These are phyloP conservation scores for Boletus vermiculosoides DNA, from an alignment of 768 basidiomycete species.

Conservation along the genomic window DNA sequence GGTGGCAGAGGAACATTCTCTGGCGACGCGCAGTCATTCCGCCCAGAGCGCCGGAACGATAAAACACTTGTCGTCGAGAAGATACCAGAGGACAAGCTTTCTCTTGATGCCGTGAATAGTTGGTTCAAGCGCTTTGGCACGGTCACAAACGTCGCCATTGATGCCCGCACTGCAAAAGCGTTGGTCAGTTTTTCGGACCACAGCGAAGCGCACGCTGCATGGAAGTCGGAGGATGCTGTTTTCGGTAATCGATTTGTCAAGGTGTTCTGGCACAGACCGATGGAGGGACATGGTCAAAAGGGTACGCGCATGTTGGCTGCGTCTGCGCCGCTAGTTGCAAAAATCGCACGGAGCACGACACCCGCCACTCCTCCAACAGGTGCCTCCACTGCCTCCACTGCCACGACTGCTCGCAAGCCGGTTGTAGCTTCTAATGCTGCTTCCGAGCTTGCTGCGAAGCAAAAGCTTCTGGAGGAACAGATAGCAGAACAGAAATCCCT, in stretches of 20 bases:
- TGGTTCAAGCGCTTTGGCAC: slow-evolving; percentile 94
- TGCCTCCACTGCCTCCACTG: slow-evolving; percentile 24
- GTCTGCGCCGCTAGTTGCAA: slow-evolving; percentile 73
- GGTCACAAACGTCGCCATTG: slow-evolving; percentile 90
- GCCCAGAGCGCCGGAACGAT: slow-evolving; percentile 63
- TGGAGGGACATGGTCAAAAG: slow-evolving; percentile 84
- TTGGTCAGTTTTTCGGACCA: slow-evolving; percentile 85
- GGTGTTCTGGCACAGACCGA: slow-evolving; percentile 91
- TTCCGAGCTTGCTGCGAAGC: slow-evolving; percentile 66
- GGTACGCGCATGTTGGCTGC: slow-evolving; percentile 80
- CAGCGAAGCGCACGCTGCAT: slow-evolving; percentile 81
- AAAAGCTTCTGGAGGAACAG: slow-evolving; percentile 73
- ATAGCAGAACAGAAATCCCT: slow-evolving; percentile 88
- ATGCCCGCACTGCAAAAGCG: slow-evolving; percentile 70
- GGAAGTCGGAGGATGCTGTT: slow-evolving; percentile 93
- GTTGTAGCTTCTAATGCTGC: slow-evolving; percentile 36
- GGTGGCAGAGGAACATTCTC: slow-evolving; percentile 57
- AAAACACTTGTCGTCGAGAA: slow-evolving; percentile 92
- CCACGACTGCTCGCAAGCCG: slow-evolving; percentile 38
- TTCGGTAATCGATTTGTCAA: slow-evolving; percentile 95
- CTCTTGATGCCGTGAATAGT: slow-evolving; percentile 71
- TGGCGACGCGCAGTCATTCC: slow-evolving; percentile 64
- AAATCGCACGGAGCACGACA: slow-evolving; percentile 53
- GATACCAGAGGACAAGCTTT: slow-evolving; percentile 83
- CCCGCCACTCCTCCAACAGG: slow-evolving; percentile 39